Percentiles rank a stretch among this genome's conserved stretches.
Evolutionary conservation across 345 rosid genomes (phyloP).

Genomic region (Eucalyptus leucophloia): DNA sequence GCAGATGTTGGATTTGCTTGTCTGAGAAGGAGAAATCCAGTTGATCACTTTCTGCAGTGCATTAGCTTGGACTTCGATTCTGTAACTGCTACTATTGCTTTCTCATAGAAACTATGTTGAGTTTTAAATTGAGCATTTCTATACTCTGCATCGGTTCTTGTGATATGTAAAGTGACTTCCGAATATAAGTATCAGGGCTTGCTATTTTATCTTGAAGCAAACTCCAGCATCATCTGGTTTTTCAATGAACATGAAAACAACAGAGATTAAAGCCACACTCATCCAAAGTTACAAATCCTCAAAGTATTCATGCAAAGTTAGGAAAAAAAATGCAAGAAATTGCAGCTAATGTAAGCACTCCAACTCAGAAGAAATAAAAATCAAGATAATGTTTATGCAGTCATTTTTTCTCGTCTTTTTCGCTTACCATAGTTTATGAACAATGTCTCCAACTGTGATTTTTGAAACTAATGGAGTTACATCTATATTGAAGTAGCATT

Average conservation of each 20-base stretch:
- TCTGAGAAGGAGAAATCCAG: constrained; percentile 12
- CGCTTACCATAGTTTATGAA: too few relatives aligned
- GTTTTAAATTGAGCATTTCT: background rate
- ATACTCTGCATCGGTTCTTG: background rate
- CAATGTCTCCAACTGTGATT: too few relatives aligned
- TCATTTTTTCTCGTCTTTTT: too few relatives aligned
- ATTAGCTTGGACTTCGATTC: background rate
- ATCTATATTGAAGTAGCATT: too few relatives aligned
- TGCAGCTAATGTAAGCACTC: too few relatives aligned
- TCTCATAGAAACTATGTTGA: background rate
- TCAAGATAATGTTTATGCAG: too few relatives aligned
- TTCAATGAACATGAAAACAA: background rate
- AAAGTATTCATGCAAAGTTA: background rate
- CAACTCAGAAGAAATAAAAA: too few relatives aligned
- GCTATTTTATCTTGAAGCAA: background rate
- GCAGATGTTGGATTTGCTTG: constrained; percentile 37
- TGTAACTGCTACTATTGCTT: background rate
- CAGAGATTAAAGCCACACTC: constrained; percentile 1
- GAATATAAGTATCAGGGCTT: too few relatives aligned
- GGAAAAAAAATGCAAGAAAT: too few relatives aligned
- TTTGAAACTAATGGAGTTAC: too few relatives aligned
- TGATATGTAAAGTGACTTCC: background rate
- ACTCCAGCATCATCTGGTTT: background rate
- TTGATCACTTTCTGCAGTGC: background rate
- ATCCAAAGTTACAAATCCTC: too few relatives aligned